Evolutionary conservation across 2,329 filamentous ascomycete species (phyloP).

Genomic region (Phyllosticta ampelicida): DNA sequence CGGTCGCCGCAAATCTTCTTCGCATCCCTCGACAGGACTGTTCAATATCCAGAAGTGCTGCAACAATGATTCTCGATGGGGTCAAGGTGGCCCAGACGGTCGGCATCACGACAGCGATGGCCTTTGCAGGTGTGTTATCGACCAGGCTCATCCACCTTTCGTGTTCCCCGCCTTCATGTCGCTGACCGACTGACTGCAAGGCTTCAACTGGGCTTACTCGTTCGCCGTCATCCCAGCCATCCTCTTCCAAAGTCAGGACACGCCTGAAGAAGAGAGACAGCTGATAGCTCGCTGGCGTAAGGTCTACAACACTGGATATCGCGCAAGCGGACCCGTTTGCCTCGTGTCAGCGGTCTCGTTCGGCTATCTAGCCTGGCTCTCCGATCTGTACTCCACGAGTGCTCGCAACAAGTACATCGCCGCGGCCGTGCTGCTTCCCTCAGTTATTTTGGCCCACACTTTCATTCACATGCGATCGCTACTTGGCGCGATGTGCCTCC

Average conservation of each 20-base stretch:
- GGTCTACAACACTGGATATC: neutral
- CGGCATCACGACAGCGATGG: conserved; percentile 6
- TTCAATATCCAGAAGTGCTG: neutral
- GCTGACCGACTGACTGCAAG: conserved; percentile 1
- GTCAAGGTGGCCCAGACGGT: conserved; percentile 1
- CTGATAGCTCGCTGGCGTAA: conserved; percentile 3
- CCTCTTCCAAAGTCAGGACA: neutral
- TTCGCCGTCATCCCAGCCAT: conserved; percentile 4
- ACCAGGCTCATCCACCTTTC: neutral
- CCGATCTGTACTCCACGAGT: neutral
- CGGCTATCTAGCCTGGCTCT: conserved; percentile 2
- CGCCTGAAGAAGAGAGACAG: neutral
- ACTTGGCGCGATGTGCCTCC: conserved; percentile 3
- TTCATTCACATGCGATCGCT: conserved; percentile 3
- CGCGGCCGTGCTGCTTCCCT: conserved; percentile 1
- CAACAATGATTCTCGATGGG: neutral
- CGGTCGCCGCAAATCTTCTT: neutral
- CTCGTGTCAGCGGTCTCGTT: neutral
- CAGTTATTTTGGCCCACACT: conserved; percentile 4
- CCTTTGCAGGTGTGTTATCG: conserved; percentile 1
- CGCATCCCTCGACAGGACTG: neutral
- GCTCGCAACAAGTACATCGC: neutral
- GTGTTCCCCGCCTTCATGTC: neutral
- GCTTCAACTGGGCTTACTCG: conserved; percentile 1
- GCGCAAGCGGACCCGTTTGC: neutral